Base-by-base conservation (phyloP, 2,329 filamentous ascomycete species). In the Beauveria australis region DNA sequence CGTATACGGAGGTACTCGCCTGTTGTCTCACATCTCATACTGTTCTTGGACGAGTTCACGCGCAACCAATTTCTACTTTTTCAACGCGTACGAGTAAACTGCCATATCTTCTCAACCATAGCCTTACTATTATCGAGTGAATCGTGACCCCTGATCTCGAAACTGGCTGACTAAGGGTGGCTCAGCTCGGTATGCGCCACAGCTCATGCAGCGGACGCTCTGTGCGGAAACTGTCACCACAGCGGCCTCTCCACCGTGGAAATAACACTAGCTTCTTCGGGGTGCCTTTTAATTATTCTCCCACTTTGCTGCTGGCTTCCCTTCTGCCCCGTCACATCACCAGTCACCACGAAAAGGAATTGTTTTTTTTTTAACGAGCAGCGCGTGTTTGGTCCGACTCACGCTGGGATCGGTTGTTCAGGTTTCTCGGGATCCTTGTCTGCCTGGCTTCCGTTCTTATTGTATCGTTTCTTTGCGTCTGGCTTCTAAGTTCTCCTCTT, bases 261-360 rank as follows among this genome's bases (percentile, higher is more conserved):
- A 61, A 56, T 62, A 51, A 49, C 46, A 53, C 60, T 62, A 62
- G 26, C 60, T 53, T 40, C 46, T 61, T 61, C 60, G 46, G 54
- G 54, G 30, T 30, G 18, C 24, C 53, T 37, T 63, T 56, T 61
- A 48, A 58, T 58, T 51, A 58, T 57, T 51, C 59, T 59, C 57
- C 59, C 59, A 51, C 59, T 64, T 63, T 62, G 60, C 61, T 62
- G 53, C 62, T 64, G 57, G 63, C 63, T 60, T 62, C 48, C 60
- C 63, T 53, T 53, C 60, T 49, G 33, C 52, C 53, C 59, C 30
- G 47, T 63, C 61, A 59, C 54, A 52, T 64, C 41, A 44, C 33
- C 52, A 59, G 43, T 56, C 58, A 53, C 46, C 54, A 24, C 41
- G 30, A 37, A 43, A 59, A 41, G 48, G 46, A 33, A 53, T 41